These are phyloP conservation scores for Aspergillus quadrilineatus DNA, from an alignment of 2,329 filamentous ascomycete genomes.

Conservation along the genomic window DNA sequence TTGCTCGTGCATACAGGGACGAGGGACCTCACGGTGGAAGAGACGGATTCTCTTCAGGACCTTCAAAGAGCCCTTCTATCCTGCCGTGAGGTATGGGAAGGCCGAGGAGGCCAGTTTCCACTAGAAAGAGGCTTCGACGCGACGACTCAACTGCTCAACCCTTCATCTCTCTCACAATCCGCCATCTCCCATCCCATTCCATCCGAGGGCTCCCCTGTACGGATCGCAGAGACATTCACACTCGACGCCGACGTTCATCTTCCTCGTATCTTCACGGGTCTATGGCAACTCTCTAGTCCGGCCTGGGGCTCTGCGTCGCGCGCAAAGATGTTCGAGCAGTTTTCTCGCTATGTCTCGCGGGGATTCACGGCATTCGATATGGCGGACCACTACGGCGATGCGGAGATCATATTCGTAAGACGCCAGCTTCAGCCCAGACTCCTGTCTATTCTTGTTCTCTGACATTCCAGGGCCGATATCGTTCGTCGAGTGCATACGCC, in stretches of 20 bases:
- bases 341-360: not conserved
- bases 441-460: not conserved
- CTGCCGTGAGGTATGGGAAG: not conserved
- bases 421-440: not conserved
- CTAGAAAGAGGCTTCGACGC: not conserved
- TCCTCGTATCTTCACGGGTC: conserved; percentile 1
- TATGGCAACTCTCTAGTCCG: conserved; percentile 5
- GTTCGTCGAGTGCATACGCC: conserved; percentile 1
- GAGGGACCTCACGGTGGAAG: not conserved
- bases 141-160: not conserved
- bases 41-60: not conserved
- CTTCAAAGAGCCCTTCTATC: not conserved
- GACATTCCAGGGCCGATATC: not conserved
- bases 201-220: not conserved
- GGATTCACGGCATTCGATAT: conserved; percentile 8
- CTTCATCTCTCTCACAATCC: not conserved
- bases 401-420: conserved; percentile 7
- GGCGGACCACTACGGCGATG: conserved; percentile 8
- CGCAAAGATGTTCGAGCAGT: conserved; percentile 1
- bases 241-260: not conserved
- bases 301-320: conserved; percentile 4
- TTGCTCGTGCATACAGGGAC: not conserved
- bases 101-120: not conserved
- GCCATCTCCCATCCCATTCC: not conserved
- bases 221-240: not conserved